Evolutionary conservation across 768 basidiomycete genomes (phyloP).

Genomic region (Strobilomyces dryophilus): DNA sequence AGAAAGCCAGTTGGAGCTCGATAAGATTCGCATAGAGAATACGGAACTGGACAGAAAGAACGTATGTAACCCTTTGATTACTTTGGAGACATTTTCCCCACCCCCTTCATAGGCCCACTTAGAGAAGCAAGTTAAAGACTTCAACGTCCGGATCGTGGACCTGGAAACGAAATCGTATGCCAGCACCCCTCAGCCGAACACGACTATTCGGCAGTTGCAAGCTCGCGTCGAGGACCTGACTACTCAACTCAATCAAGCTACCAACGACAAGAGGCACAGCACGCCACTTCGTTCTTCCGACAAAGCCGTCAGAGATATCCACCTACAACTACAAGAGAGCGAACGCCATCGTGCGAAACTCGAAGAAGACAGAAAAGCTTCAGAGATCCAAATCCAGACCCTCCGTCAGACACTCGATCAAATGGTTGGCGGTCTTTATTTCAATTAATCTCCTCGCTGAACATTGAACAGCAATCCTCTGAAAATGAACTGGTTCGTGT

Average conservation of each 20-base stretch:
- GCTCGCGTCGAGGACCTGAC: constrained; percentile 69
- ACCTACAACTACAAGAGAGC: constrained; percentile 52
- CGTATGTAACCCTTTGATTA: constrained; percentile 36
- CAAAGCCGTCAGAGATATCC: constrained; percentile 48
- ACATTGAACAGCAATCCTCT: constrained; percentile 54
- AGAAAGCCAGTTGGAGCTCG: constrained; percentile 73
- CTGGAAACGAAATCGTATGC: constrained; percentile 75
- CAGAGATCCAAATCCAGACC: constrained; percentile 52
- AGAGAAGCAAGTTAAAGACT: constrained; percentile 82
- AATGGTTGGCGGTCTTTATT: constrained; percentile 43
- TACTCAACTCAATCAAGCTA: constrained; percentile 38
- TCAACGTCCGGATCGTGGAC: constrained; percentile 79
- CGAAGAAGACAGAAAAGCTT: constrained; percentile 61
- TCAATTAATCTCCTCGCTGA: constrained; percentile 1
- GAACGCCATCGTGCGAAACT: constrained; percentile 58
- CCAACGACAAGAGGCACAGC: constrained; percentile 38
- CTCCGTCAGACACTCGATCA: constrained; percentile 59
- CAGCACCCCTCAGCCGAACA: constrained; percentile 54
- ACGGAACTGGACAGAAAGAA: constrained; percentile 76
- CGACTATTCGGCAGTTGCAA: constrained; percentile 57
- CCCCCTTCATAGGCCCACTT: constrained; percentile 55
- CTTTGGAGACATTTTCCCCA: background rate
- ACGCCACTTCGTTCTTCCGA: constrained; percentile 39
- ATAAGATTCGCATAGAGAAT: constrained; percentile 75
- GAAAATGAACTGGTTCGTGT: constrained; percentile 64